A percentile compares a stretch with the other conserved stretches of the same genome.
These are phyloP conservation scores for Fraxinus quadrangulata DNA, from an alignment of 257 asterid genomes.

Conservation along the genomic window DNA sequence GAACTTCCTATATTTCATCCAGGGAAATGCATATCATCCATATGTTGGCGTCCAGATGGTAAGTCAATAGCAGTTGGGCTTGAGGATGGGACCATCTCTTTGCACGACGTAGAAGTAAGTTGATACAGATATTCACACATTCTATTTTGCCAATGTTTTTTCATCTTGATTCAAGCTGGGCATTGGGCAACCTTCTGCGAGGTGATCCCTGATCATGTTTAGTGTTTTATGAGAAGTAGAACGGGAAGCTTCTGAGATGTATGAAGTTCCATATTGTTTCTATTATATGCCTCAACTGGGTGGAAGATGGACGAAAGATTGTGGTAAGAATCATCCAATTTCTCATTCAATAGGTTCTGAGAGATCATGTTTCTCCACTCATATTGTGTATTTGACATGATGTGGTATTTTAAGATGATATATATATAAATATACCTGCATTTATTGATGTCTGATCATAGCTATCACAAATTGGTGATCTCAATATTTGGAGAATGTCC, in stretches of 20 bases:
- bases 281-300: constrained; percentile 90
- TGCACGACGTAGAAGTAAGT: constrained; percentile 96
- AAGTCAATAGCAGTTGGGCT: constrained; percentile 91
- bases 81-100: constrained; percentile 82
- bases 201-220: constrained; percentile 13
- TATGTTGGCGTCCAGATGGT: constrained; percentile 99
- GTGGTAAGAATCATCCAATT: constrained; percentile 40
- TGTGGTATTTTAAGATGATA: background rate
- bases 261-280: constrained; percentile 69
- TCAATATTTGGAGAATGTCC: background rate
- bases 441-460: background rate
- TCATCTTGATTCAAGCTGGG: background rate
- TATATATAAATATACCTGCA: background rate
- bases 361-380: constrained; percentile 6
- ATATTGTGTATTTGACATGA: constrained; percentile 13
- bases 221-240: constrained; percentile 48
- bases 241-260: constrained; percentile 86
- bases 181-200: constrained; percentile 16
- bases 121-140: constrained; percentile 5
- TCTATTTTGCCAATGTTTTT: constrained; percentile 12
- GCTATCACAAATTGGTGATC: background rate
- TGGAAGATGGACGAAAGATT: constrained; percentile 65
- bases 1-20: constrained; percentile 17
- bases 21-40: constrained; percentile 81
- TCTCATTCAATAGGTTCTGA: constrained; percentile 16